Percentiles rank a stretch among this genome's conserved stretches.
phyloP scores from a whole-genome alignment of 1,139 yeast species.

The Tardiomyces blankii region DNA sequence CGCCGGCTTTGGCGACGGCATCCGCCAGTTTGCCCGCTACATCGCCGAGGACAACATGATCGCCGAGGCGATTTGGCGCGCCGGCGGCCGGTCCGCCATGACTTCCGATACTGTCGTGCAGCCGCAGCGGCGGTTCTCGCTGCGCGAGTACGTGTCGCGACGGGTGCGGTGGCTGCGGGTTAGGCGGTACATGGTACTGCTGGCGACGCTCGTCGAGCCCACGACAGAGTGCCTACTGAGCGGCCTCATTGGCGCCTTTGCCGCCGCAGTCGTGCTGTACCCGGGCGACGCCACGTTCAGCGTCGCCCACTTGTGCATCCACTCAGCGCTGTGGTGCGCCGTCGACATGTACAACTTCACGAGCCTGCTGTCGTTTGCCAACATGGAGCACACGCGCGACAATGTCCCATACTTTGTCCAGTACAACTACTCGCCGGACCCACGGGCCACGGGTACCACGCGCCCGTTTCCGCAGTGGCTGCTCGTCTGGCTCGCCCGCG shows the following conservation, averaged over 20 bases:
- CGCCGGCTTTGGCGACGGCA: constrained; percentile 32
- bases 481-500: constrained; percentile 56
- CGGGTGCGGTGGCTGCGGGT: constrained; percentile 82
- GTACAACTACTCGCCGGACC: constrained; percentile 16
- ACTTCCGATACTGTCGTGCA: constrained; percentile 73
- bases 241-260: constrained; percentile 53
- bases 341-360: constrained; percentile 54
- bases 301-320: constrained; percentile 31
- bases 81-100: constrained; percentile 64
- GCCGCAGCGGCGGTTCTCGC: constrained; percentile 45
- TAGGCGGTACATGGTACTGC: constrained; percentile 78
- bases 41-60: constrained; percentile 94
- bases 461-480: constrained; percentile 27
- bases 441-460: neutral
- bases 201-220: constrained; percentile 80
- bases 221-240: constrained; percentile 68
- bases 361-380: constrained; percentile 29
- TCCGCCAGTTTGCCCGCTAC: constrained; percentile 63
- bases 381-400: constrained; percentile 16
- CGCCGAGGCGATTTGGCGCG: constrained; percentile 74
- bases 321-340: constrained; percentile 50
- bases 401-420: constrained; percentile 21
- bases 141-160: constrained; percentile 49
- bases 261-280: constrained; percentile 39
- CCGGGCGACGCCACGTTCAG: constrained; percentile 6